A percentile compares a stretch with the other conserved stretches of the same genome.
Evolutionary conservation across 331 rosid species (phyloP).

Genomic region (Quercus tomentella): DNA sequence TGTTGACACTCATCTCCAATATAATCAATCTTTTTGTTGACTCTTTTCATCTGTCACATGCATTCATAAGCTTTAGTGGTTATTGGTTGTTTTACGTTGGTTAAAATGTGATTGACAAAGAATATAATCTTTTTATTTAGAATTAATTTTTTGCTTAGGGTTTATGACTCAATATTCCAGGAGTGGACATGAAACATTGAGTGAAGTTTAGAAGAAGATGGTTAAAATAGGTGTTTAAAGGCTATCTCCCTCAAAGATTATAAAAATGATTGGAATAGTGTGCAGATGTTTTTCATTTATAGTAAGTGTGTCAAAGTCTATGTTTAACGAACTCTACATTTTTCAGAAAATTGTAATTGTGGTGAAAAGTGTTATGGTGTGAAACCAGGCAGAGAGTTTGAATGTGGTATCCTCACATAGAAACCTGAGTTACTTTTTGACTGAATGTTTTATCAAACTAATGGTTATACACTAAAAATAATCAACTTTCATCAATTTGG

Average conservation of each 20-base stretch:
- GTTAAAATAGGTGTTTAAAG: background rate
- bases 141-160: background rate
- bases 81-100: background rate
- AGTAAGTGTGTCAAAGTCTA: background rate
- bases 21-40: background rate
- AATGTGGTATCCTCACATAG: background rate
- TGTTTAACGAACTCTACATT: background rate
- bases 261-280: background rate
- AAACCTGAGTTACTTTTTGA: background rate
- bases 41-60: background rate
- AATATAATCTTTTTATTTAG: background rate
- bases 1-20: background rate
- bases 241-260: background rate
- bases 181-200: background rate
- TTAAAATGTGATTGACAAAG: background rate
- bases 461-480: background rate
- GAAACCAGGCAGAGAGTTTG: background rate
- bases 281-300: background rate
- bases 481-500: constrained; percentile 10
- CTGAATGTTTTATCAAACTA: background rate
- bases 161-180: background rate
- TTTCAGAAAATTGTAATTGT: background rate
- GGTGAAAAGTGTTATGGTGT: background rate
- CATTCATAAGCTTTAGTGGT: background rate
- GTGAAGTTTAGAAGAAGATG: background rate